These are phyloP conservation scores for Ashbya aceris DNA, from an alignment of 1,139 yeast genomes.

Conservation along the genomic window DNA sequence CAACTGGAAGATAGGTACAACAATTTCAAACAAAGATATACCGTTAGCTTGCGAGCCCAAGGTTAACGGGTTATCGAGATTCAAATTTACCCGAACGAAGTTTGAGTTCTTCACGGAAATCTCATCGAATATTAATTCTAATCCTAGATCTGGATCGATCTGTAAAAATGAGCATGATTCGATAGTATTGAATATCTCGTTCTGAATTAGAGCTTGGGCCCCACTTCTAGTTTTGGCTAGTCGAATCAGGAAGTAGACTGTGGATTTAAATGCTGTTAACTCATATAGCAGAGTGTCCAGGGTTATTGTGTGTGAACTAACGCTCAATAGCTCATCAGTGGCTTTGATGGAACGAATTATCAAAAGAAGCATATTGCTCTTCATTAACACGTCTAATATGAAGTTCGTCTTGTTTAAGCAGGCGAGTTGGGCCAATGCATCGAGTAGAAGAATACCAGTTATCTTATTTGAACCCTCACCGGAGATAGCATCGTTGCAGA, in stretches of 20 bases:
- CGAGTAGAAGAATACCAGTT: conserved; percentile 67
- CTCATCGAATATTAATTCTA: conserved; percentile 37
- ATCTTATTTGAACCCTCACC: conserved; percentile 74
- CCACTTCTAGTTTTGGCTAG: conserved; percentile 72
- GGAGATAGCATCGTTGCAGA: conserved; percentile 69
- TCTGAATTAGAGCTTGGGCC: conserved; percentile 64
- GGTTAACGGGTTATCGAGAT: conserved; percentile 44
- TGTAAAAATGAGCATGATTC: conserved; percentile 48
- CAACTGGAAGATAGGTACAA: conserved; percentile 72
- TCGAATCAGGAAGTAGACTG: conserved; percentile 58
- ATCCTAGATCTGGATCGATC: conserved; percentile 75
- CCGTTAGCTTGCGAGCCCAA: conserved; percentile 26
- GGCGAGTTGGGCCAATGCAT: conserved; percentile 55
- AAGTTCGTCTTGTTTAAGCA: conserved; percentile 43
- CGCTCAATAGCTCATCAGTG: conserved; percentile 51
- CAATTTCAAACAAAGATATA: conserved; percentile 56
- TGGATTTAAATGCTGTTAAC: conserved; percentile 65
- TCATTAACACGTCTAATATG: conserved; percentile 51
- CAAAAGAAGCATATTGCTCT: conserved; percentile 55
- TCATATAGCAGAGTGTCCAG: conserved; percentile 55
- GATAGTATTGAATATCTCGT: conserved; percentile 59
- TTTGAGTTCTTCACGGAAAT: conserved; percentile 27
- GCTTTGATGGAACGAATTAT: conserved; percentile 60
- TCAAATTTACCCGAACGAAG: conserved; percentile 35
- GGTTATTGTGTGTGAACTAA: conserved; percentile 33